Base-by-base conservation (phyloP, 192 early-diverging fungal species). In the Backusella parvicylindrica region DNA sequence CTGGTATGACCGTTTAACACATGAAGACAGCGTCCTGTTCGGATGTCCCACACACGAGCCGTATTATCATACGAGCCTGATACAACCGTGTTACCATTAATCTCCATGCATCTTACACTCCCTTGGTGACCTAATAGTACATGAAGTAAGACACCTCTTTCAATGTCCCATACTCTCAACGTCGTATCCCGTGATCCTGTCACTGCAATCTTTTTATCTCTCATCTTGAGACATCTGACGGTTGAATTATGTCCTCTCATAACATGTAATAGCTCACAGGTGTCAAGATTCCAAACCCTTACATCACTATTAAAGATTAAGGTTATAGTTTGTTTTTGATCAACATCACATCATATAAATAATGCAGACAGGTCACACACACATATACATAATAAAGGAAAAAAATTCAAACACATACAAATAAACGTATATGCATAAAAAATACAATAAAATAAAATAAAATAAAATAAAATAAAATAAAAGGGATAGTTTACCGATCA, bases 211-310 rank as follows among this genome's bases (percentile, higher is more conserved):
- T 84, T 76, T 40, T 86, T 88, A 31, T 89, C 87, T 35, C 77
- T 82, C 60, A 99, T 91, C 75, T 95, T 92, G 68, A 99, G 83
- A 79, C 97, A 99, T 7, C 98, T 87, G 21, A 99, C 95, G 13
- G 98, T 99, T 32, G 93, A 95, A 11, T 95, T 95, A 72, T 99
- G 98, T 16, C 98, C 98, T 40, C 90, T 84, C 79, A 99, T 94
- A 28, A 97, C 88, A 74, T 98, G 94, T 36, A 92, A 92, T 79
- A 94, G 94, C n/a, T 75, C 64, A 1, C 95, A 95, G 2, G 92
- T 90, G n/a, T 92, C 90, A 79, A 98, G 88, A 79, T 98, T 92
- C 98, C 98, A 99, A 3, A 98, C 93, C 6, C 98, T 90, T 21
- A 99, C 95, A 33, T 91, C 87, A 16, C 87, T 89, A 70, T 26